Percentiles rank a stretch among this genome's conserved stretches.
Conservation (phyloP, 2,329 filamentous ascomycete species). For the Periconia sp. region DNA sequence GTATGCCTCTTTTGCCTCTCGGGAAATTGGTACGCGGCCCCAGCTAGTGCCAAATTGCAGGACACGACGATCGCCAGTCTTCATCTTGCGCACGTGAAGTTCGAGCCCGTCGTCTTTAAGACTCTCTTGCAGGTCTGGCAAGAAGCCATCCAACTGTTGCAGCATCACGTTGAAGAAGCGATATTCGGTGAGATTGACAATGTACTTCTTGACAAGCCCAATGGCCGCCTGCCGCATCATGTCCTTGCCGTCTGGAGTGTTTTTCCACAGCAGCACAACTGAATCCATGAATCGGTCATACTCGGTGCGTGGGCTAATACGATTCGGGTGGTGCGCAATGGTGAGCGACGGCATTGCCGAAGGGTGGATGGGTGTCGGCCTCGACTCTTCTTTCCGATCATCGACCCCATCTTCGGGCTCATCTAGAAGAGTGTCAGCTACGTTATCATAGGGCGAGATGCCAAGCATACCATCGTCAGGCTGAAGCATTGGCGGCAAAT, state of each 20-base stretch:
- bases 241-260: conserved; percentile 19
- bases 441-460: not conserved
- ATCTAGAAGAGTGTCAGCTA: not conserved
- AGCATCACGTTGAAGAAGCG: conserved; percentile 24
- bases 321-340: not conserved
- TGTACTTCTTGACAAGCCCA: conserved; percentile 21
- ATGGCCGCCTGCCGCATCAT: conserved; percentile 21
- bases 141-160: conserved; percentile 18
- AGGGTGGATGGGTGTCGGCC: too few relatives aligned
- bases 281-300: conserved; percentile 26
- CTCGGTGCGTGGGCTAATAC: conserved; percentile 4
- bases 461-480: not conserved
- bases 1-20: too few relatives aligned
- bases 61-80: too few relatives aligned
- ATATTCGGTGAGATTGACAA: conserved; percentile 17
- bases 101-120: conserved; percentile 27
- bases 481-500: too few relatives aligned
- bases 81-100: too few relatives aligned
- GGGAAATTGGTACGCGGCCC: too few relatives aligned
- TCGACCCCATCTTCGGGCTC: too few relatives aligned
- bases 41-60: too few relatives aligned
- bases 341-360: too few relatives aligned
- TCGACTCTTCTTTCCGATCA: too few relatives aligned
- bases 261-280: conserved; percentile 28
- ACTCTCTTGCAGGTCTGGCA: conserved; percentile 19